Conservation (phyloP, 2,329 filamentous ascomycete species). For the Ceratocystis eucalypticola region DNA sequence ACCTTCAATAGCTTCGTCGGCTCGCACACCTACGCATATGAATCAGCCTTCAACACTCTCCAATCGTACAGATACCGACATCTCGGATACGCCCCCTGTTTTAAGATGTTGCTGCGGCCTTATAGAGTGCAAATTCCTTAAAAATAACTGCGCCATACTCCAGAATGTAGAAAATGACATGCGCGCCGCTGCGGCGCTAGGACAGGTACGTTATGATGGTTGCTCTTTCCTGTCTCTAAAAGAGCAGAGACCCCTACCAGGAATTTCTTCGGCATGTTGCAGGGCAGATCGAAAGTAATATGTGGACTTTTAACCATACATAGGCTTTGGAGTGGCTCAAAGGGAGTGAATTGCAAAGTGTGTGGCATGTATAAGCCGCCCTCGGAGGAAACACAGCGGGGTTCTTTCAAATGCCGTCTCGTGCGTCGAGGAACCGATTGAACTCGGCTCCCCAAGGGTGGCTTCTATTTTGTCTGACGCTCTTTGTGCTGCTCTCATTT, state of each 20-base stretch:
- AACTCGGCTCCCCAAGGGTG: too few species aligned
- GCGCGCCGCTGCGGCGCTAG: constrained; percentile 69
- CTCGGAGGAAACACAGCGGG: neutral
- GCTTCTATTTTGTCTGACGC: neutral
- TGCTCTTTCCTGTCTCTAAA: neutral
- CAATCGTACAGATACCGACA: neutral
- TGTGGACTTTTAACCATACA: constrained; percentile 4
- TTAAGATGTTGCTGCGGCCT: constrained; percentile 76
- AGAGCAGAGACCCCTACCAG: neutral
- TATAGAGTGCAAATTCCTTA: constrained; percentile 62
- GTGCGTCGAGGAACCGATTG: too few species aligned
- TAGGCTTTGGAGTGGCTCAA: constrained; percentile 7
- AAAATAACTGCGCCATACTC: constrained; percentile 64
- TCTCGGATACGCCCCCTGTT: constrained; percentile 23
- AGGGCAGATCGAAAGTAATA: neutral
- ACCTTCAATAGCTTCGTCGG: neutral
- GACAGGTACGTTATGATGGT: constrained; percentile 59
- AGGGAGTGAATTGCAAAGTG: constrained; percentile 3
- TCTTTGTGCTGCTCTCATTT: neutral
- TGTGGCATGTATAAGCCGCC: constrained; percentile 5
- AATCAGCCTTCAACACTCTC: neutral
- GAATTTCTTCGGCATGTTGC: constrained; percentile 4
- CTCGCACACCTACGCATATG: constrained; percentile 2
- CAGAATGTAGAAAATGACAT: constrained; percentile 79
- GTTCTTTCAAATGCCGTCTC: neutral